Evolutionary conservation across 345 rosid genomes (phyloP), one percentile per base, ranked within the genome.

Genomic region (Microthlaspi erraticum): DNA sequence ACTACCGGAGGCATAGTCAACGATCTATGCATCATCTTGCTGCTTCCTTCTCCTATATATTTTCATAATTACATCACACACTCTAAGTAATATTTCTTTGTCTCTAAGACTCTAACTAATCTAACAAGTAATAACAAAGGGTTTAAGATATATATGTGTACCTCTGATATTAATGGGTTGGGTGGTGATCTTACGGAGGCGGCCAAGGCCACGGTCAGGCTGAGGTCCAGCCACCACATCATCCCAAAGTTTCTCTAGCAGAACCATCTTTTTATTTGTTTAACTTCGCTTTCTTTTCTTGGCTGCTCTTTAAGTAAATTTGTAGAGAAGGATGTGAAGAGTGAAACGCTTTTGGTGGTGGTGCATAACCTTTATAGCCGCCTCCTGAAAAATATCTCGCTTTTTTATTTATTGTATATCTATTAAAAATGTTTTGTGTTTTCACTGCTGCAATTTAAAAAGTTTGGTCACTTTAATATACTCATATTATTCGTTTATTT

Each of bases 201-300:
- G 78, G 60, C 84, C 91, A 20, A 91, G 97, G 64, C 98, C 98
- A 31, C 85, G 91, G 0, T 93, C 96, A 2, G 98, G 98, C 52
- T 74, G 96, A 73, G 98, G 97, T 5, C 98, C 98, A 0, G 94
- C 98, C 4, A 86, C 84, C 8, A 85, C 89, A 64, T 91, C 98
- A 59, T 93, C 97, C 98, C 98, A 93, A 8, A 93, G 79, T 77
- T 82, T 86, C 62, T 87, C 97, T 10, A 88, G 81, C 73, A 87
- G 74, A 76, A 82, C 83, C 84, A 79, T 82, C 8, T 68, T 39
- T 20, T 36, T 32, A 1, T 39, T 26, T 10, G 7, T 52, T 12
- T 17, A 5, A 13, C 45, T 55, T 72, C 38, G 26, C 53, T 59
- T 37, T 16, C 6, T 53, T 44, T 20, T 20, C 7, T 39, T n/a